Conservation (phyloP, 176 grass and related monocot genomes). For the Raddia distichophylla region DNA sequence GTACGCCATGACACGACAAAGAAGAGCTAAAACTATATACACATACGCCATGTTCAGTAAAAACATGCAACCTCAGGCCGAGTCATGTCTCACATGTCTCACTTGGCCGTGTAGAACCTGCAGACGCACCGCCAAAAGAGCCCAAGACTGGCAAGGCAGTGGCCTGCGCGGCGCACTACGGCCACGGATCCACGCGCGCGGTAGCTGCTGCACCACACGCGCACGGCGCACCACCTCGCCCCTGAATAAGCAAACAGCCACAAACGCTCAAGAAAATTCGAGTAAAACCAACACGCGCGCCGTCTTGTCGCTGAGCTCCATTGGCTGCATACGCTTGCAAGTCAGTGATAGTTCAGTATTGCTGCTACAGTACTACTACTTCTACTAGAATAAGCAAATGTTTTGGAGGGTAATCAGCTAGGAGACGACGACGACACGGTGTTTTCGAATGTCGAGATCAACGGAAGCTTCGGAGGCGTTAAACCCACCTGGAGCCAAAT, state of each 20-base stretch:
- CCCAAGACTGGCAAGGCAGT: too few relatives aligned
- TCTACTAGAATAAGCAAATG: too few relatives aligned
- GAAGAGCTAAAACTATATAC: background rate
- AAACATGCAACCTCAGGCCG: background rate
- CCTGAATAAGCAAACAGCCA: background rate
- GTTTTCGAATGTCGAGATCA: conserved; percentile 5
- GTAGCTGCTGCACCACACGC: conserved; percentile 28
- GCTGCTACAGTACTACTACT: too few relatives aligned
- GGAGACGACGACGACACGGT: conserved; percentile 4
- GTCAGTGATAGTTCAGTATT: too few relatives aligned
- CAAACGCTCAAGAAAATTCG: conserved; percentile 1
- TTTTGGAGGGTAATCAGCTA: too few relatives aligned
- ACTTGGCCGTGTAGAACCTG: background rate
- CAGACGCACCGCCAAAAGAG: background rate
- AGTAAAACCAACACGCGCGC: conserved; percentile 2
- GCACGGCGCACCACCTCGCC: background rate
- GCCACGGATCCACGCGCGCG: conserved; percentile 27
- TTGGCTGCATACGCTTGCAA: background rate
- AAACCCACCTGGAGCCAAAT: conserved; percentile 11
- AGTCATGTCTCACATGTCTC: background rate
- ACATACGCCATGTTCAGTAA: background rate
- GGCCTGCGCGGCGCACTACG: conserved; percentile 29
- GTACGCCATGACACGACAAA: conserved; percentile 25
- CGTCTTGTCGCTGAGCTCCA: background rate
- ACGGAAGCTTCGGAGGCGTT: conserved; percentile 42